Evolutionary conservation across 1,284 basidiomycete genomes (phyloP), one percentile per base, ranked within the genome.

Genomic region (Salmacisia buchloeana): DNA sequence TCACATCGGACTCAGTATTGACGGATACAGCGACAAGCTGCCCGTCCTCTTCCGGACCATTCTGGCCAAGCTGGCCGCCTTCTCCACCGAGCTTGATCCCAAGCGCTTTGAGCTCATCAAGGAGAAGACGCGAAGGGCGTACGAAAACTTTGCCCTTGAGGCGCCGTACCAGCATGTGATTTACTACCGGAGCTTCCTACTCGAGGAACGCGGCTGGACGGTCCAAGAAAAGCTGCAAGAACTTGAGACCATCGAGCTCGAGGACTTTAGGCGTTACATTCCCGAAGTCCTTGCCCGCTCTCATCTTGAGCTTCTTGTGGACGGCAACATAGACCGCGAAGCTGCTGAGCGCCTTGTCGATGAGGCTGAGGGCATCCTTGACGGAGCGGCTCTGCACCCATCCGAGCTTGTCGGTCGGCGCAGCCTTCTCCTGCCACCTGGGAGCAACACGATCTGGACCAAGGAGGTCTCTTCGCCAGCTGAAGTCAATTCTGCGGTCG

Each of bases 21-120:
- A 85, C 59, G 96, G 96, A 1, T 98, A 97, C 83, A 96, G 94
- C 77, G 94, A 98, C 82, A 97, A 97, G 82, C 83, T 98, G 39
- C 82, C 86, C 5, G 85, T 90, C 0, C 85, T 98, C 35, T 85
- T 89, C 7, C 83, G 88, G 72, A 85, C 88, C 67, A 87, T 98
- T 62, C 80, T 97, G 46, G 85, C 88, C 67, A 87, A 87, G 73
- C 83, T 90, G 63, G 88, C 86, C 77, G 82, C 83, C 34, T 83
- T 94, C 62, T 13, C 29, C 4, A 33, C 25, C 25, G 82, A 86
- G 71, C 84, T 96, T 35, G 85, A 88, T 70, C 81, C 85, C 27
- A 85, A 89, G 63, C 84, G 94, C 64, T 86, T 97, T 65, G 85
- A 84, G 57, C 86, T 97, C 58, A 86, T 96, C 79, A 90, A 89